These are phyloP conservation scores for Scutellaria minor DNA, from an alignment of 257 asterid genomes.

Conservation along the genomic window DNA sequence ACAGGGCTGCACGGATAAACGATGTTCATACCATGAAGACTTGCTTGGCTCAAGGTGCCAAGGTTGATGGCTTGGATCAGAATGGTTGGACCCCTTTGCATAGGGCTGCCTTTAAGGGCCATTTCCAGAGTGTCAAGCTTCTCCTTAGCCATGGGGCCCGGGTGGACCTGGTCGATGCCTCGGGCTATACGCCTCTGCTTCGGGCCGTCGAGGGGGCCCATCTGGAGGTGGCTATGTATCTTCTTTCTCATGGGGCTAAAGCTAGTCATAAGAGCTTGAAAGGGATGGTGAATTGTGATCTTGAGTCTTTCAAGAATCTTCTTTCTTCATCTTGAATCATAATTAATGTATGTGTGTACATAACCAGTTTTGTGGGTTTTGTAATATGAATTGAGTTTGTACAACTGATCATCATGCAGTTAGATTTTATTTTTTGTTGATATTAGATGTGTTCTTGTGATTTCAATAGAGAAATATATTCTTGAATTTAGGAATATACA, in stretches of 20 bases:
- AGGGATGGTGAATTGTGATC: conserved; percentile 34
- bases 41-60: conserved; percentile 61
- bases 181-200: conserved; percentile 67
- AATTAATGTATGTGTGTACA: too few relatives aligned
- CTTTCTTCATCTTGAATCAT: not conserved
- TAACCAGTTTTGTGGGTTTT: too few relatives aligned
- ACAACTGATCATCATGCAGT: too few relatives aligned
- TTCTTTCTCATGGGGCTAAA: conserved; percentile 70
- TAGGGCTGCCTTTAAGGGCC: conserved; percentile 74
- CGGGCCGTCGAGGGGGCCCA: conserved; percentile 70
- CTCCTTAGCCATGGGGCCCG: conserved; percentile 62
- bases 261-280: conserved; percentile 62
- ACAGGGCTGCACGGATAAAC: conserved; percentile 54
- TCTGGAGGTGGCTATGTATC: conserved; percentile 59
- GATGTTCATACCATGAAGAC: conserved; percentile 54
- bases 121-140: conserved; percentile 58
- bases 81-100: conserved; percentile 86
- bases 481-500: too few relatives aligned
- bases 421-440: too few relatives aligned
- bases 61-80: conserved; percentile 65
- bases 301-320: conserved; percentile 47
- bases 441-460: too few relatives aligned
- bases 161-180: conserved; percentile 57
- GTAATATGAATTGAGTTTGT: too few relatives aligned
- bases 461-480: too few relatives aligned